Evolutionary conservation across 208 protist species (phyloP).

Genomic region (Acanthamoeba rhysodes): DNA sequence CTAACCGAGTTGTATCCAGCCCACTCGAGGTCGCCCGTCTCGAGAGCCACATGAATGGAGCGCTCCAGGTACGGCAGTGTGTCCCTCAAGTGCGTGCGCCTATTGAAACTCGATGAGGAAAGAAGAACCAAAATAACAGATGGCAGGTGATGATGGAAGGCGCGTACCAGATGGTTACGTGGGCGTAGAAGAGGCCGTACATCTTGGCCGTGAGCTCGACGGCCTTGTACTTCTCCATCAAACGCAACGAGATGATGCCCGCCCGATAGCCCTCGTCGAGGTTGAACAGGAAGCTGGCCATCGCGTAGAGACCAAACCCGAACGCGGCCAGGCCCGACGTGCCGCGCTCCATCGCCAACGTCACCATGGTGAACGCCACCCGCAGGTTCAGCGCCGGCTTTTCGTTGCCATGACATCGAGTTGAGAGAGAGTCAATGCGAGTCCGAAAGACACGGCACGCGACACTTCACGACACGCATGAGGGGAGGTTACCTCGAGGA

Average conservation of each 20-base stretch:
- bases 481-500: conserved; percentile 19
- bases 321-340: conserved; percentile 66
- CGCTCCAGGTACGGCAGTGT: background rate
- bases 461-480: background rate
- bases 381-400: conserved; percentile 17
- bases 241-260: conserved; percentile 12
- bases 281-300: conserved; percentile 73
- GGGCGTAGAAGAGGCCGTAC: conserved; percentile 57
- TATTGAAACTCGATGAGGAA: too few species aligned
- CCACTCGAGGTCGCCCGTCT: conserved; percentile 37
- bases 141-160: too few species aligned
- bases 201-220: conserved; percentile 19
- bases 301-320: conserved; percentile 34
- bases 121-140: too few species aligned
- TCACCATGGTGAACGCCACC: conserved; percentile 72
- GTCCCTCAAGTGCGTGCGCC: background rate
- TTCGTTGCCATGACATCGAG: too few species aligned
- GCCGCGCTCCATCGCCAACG: conserved; percentile 27
- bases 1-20: conserved; percentile 10
- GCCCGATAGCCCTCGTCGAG: conserved; percentile 68
- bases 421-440: too few species aligned
- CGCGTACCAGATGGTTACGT: background rate
- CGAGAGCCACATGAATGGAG: background rate
- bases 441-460: too few species aligned
- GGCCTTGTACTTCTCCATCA: conserved; percentile 65